Evolutionary conservation across 2,329 filamentous ascomycete genomes (phyloP), one percentile per base, ranked within the genome.

Genomic region (Hypocrella siamensis): DNA sequence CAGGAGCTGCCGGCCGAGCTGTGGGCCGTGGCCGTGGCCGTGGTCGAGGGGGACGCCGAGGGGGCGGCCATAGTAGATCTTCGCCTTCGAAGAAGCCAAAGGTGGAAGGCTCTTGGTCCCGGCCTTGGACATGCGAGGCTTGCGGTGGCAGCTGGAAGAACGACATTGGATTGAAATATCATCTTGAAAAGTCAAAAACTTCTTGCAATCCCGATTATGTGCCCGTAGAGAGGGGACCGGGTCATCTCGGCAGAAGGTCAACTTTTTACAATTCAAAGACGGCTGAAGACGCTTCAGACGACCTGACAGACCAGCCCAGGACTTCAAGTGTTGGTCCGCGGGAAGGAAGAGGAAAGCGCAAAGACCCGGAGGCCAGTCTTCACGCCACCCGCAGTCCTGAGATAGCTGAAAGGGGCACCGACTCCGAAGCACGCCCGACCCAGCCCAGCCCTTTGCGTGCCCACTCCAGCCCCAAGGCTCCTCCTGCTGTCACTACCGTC

Each of bases 131-230:
- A 15, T 75, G 70, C 38, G 58, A 67, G 8, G 65, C 60, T 27
- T 75, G 70, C 36, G 60, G 60, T 8, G 60, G 58, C 3, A 51
- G 48, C 9, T 75, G 68, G 67, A 72, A 71, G 46, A 74, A 74
- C 31, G 56, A 65, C 21, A 53, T 68, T 28, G 70, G 70, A 0
- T 51, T 74, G 12, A 67, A 70, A 31, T 75, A 75, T 42, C 70
- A 75, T 38, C 48, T 65, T 11, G 63, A 61, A 21, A 73, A 71
- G 41, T 66, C 69, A 1, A 55, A 55, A 36, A 64, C 63, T 4
- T 16, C 56, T 11, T 75, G 70, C 42, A 75, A 75, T 40, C 61
- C 67, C 15, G 53, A 43, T 15, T 52, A 51, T 24, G 37, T 28
- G 7, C 25, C 35, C 12, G 34, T 38, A 22, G 34, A 30, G 15